phyloP scores from a whole-genome alignment of 2,329 filamentous ascomycete genomes.

The Fusarium goolgardi region DNA sequence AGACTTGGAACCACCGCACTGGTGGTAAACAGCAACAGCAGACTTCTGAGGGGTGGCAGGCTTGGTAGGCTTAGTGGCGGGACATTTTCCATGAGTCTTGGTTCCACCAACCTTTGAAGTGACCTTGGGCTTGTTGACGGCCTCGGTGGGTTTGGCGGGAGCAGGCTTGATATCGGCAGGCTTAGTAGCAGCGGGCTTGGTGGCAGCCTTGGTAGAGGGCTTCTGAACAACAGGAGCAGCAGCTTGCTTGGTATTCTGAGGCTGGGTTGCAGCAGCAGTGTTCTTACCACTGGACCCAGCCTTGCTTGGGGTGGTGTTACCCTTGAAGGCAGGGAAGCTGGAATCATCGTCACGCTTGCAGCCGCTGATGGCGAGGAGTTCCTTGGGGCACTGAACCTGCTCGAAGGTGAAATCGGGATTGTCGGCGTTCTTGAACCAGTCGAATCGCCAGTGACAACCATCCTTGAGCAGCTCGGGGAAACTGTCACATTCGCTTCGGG shows the following conservation, averaged over 20 bases:
- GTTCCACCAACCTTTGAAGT: conserved; percentile 30
- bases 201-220: conserved; percentile 18
- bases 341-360: conserved; percentile 51
- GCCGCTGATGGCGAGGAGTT: conserved; percentile 56
- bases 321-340: conserved; percentile 44
- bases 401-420: conserved; percentile 67
- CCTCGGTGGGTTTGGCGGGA: conserved; percentile 13
- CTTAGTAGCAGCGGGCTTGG: conserved; percentile 18
- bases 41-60: conserved; percentile 17
- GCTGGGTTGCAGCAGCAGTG: conserved; percentile 5
- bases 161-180: conserved; percentile 10
- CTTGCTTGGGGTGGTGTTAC: conserved; percentile 25
- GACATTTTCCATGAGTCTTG: conserved; percentile 31
- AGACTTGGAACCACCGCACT: conserved; percentile 42
- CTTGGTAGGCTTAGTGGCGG: conserved; percentile 30
- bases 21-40: conserved; percentile 32
- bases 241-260: conserved; percentile 24
- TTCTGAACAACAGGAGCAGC: conserved; percentile 28
- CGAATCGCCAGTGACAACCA: conserved; percentile 72
- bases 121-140: conserved; percentile 10
- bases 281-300: conserved; percentile 18
- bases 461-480: conserved; percentile 66
- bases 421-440: conserved; percentile 70
- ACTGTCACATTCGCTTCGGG: conserved; percentile 61
- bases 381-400: conserved; percentile 66